Conservation (phyloP, 73 alveolate species). For the Blepharisma japonicum region DNA sequence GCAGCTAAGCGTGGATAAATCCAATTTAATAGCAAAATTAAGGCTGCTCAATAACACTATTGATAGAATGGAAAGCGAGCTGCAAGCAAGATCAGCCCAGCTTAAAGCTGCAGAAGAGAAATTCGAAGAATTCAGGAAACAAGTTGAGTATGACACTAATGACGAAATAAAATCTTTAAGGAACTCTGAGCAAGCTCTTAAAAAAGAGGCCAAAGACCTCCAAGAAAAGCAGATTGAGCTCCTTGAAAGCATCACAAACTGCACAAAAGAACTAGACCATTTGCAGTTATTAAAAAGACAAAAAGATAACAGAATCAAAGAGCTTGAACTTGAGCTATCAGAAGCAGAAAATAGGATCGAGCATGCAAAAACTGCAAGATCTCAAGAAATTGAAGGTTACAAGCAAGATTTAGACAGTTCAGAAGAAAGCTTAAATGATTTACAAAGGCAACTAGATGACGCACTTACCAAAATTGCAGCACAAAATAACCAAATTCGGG, state of each 20-base stretch:
- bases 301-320: slow-evolving; percentile 2
- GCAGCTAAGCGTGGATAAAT: neutral
- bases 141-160: slow-evolving; percentile 18
- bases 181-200: neutral
- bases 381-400: neutral
- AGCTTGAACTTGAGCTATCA: neutral
- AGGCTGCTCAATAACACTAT: slow-evolving; percentile 10
- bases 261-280: slow-evolving; percentile 16
- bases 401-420: neutral
- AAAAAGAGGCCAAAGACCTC: neutral
- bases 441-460: slow-evolving; percentile 9
- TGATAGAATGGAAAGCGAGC: neutral
- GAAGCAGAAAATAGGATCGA: slow-evolving; percentile 3
- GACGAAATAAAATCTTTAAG: slow-evolving; percentile 4
- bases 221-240: neutral
- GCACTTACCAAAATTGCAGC: neutral
- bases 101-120: neutral
- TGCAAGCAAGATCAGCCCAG: slow-evolving; percentile 12
- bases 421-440: neutral
- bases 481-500: neutral
- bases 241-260: slow-evolving; percentile 2
- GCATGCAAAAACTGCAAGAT: neutral
- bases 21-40: neutral
- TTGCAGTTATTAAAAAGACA: slow-evolving; percentile 13
- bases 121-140: slow-evolving; percentile 21